Conservation (phyloP, 768 basidiomycete genomes). For the Harrya chromipes region DNA sequence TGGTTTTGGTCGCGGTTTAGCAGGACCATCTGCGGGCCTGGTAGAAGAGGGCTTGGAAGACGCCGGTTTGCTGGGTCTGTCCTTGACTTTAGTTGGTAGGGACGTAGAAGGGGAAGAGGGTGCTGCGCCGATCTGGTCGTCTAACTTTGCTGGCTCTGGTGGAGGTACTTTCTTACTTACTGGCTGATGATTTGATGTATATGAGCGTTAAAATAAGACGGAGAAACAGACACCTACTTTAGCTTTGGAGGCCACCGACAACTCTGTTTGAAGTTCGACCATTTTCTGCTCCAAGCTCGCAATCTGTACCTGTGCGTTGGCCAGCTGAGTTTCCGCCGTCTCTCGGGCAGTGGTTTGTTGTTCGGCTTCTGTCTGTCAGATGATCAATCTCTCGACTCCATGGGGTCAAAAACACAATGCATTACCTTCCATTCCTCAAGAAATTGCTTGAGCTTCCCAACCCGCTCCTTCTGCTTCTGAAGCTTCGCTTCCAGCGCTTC, state of each 20-base stretch:
- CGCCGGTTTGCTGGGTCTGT: slow-evolving; percentile 10
- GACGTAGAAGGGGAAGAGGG: slow-evolving; percentile 17
- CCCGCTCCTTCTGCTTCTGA: slow-evolving; percentile 42
- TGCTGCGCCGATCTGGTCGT: slow-evolving; percentile 24
- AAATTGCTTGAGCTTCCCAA: slow-evolving; percentile 41
- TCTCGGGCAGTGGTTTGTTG: slow-evolving; percentile 37
- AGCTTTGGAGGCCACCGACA: slow-evolving; percentile 38
- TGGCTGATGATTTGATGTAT: slow-evolving; percentile 6
- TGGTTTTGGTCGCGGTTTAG: slow-evolving; percentile 25
- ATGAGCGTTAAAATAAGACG: slow-evolving; percentile 5
- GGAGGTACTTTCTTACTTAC: slow-evolving; percentile 9
- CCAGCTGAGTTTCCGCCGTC: slow-evolving; percentile 33
- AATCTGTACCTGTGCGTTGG: slow-evolving; percentile 30
- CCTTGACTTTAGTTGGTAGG: slow-evolving; percentile 12
- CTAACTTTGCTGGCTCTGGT: slow-evolving; percentile 12
- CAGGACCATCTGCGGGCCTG: slow-evolving; percentile 13
- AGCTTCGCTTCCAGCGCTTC: slow-evolving; percentile 35
- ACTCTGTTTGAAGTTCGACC: slow-evolving; percentile 42
- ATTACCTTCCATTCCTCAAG: slow-evolving; percentile 47
- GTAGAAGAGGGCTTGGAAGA: slow-evolving; percentile 21
- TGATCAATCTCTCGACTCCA: neutral
- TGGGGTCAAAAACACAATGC: neutral
- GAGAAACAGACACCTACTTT: slow-evolving; percentile 8
- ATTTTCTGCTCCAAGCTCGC: slow-evolving; percentile 37
- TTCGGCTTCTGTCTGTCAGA: slow-evolving; percentile 38